Conservation (phyloP, 1,139 yeast species). For the Casaregolazyma suthepensis region DNA sequence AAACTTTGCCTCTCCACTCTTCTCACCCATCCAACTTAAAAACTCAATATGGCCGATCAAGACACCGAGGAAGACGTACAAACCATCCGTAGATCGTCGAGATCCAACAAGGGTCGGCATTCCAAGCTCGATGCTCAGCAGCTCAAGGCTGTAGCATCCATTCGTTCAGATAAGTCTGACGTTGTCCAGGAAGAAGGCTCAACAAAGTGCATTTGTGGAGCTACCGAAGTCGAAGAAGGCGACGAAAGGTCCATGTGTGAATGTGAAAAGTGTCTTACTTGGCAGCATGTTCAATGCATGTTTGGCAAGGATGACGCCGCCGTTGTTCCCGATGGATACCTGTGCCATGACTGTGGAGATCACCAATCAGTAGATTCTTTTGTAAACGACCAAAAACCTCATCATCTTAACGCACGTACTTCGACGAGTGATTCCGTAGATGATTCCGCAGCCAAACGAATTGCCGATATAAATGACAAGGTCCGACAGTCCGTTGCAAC, state of each 20-base stretch:
- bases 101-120: constrained; percentile 41
- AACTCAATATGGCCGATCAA: background rate
- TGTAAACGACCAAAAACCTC: constrained; percentile 1
- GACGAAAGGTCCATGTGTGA: constrained; percentile 64
- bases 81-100: constrained; percentile 36
- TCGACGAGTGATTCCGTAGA: constrained; percentile 10
- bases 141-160: constrained; percentile 16
- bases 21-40: too few relatives aligned
- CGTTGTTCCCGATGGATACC: constrained; percentile 42
- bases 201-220: constrained; percentile 62
- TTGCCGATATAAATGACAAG: constrained; percentile 24
- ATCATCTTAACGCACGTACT: constrained; percentile 12
- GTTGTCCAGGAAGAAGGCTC: constrained; percentile 34
- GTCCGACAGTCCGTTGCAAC: constrained; percentile 40
- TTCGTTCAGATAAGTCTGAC: constrained; percentile 3
- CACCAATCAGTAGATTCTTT: constrained; percentile 7
- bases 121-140: constrained; percentile 30
- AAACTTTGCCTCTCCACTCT: background rate
- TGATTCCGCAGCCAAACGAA: background rate
- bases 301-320: constrained; percentile 42
- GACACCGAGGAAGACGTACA: background rate
- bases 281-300: constrained; percentile 84
- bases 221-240: constrained; percentile 56
- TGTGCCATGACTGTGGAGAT: constrained; percentile 43
- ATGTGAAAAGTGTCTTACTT: constrained; percentile 70